Conservation (phyloP, 1,139 yeast genomes). For the Protomyces lactucae-debilis region DNA sequence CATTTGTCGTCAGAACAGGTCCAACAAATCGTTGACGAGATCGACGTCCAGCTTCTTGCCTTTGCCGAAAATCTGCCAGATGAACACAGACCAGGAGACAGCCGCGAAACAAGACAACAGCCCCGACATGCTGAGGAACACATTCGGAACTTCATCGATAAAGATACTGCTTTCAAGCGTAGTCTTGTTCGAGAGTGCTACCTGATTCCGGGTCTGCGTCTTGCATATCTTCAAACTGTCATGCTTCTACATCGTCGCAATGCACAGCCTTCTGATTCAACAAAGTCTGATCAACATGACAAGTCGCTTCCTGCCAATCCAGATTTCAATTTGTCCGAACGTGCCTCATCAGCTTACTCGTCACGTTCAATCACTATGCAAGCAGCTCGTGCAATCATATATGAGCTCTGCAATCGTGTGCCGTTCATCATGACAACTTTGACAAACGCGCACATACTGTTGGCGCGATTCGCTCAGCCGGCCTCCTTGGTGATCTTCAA, state of each 20-base stretch:
- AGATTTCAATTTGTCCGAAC: neutral
- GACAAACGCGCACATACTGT: neutral
- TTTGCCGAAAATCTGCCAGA: conserved; percentile 24
- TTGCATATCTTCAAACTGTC: conserved; percentile 3
- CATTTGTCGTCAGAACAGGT: conserved; percentile 25
- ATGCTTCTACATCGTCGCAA: conserved; percentile 9
- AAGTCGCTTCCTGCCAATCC: neutral
- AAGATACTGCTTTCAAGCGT: too few species aligned
- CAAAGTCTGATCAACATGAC: neutral
- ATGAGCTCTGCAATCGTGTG: neutral
- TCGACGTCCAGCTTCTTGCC: conserved; percentile 28
- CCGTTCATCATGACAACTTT: neutral
- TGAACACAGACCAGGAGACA: neutral
- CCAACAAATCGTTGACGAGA: conserved; percentile 29
- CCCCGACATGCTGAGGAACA: too few species aligned
- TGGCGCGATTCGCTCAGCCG: neutral
- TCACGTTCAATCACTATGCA: conserved; percentile 11
- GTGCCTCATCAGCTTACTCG: neutral
- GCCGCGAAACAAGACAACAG: neutral
- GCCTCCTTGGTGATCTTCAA: conserved; percentile 4
- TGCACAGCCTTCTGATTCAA: neutral
- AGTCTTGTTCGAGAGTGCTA: neutral
- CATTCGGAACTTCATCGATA: neutral
- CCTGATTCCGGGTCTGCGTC: conserved; percentile 1
- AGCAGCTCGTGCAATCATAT: conserved; percentile 4